Percentiles rank a stretch among this genome's conserved stretches.
These are phyloP conservation scores for Yamadazyma taylorii DNA, from an alignment of 1,139 yeast genomes.

Conservation along the genomic window DNA sequence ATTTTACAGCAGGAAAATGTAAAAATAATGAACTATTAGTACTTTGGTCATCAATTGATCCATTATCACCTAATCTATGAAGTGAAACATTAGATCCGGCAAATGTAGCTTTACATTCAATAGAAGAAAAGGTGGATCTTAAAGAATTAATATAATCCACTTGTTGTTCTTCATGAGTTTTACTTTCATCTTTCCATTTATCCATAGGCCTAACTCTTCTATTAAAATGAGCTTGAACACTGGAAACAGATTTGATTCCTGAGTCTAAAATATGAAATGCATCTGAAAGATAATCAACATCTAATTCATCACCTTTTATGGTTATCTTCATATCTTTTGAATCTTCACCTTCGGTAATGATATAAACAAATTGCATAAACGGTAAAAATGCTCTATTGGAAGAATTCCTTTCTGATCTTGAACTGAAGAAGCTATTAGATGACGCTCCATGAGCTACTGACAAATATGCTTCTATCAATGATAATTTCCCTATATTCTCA, in stretches of 20 bases:
- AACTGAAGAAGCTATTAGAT: conserved; percentile 51
- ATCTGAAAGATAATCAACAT: conserved; percentile 58
- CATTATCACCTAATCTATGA: conserved; percentile 42
- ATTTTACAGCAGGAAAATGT: conserved; percentile 75
- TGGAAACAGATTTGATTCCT: conserved; percentile 42
- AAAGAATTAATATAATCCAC: conserved; percentile 23
- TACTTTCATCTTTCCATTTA: conserved; percentile 15
- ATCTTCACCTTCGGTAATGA: conserved; percentile 31
- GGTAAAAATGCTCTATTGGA: conserved; percentile 69
- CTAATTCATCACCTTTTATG: conserved; percentile 66
- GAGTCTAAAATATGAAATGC: conserved; percentile 51
- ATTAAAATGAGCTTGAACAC: conserved; percentile 39
- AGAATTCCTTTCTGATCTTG: conserved; percentile 43
- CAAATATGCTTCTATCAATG: conserved; percentile 62
- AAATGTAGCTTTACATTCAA: conserved; percentile 56
- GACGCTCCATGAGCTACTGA: conserved; percentile 65
- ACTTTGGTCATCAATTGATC: conserved; percentile 12
- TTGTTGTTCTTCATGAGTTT: conserved; percentile 17
- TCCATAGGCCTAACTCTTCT: conserved; percentile 19
- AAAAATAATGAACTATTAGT: conserved; percentile 58
- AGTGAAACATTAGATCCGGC: conserved; percentile 71
- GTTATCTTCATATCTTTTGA: conserved; percentile 39
- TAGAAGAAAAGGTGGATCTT: conserved; percentile 38
- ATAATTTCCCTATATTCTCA: conserved; percentile 61
- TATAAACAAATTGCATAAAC: conserved; percentile 59